Evolutionary conservation across 768 basidiomycete genomes (phyloP), one percentile per base, ranked within the genome.

Genomic region (Rhodotorula babjevae): DNA sequence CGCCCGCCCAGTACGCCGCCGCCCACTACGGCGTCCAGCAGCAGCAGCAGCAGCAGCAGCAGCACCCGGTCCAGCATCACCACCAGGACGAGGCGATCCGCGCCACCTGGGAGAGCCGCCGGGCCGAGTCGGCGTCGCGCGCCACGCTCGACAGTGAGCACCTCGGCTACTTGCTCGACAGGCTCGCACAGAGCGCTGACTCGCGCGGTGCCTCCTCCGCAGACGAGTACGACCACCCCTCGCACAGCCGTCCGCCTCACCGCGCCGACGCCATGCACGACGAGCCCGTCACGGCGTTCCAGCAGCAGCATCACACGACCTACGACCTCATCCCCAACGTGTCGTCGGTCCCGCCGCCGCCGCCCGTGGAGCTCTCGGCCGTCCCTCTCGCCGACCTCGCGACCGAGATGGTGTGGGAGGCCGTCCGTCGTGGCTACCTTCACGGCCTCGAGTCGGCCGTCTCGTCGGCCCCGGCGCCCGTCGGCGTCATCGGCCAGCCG

Each of bases 351-450:
- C 76, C 76, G 36, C 72, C 76, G 27, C 76, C 71, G 47, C 76
- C 74, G 33, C 59, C 77, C 50, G 52, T 77, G 59, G 74, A 75
- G 62, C 72, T 60, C 59, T 76, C 74, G 58, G 77, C 74, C 46
- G 77, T 77, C 55, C 77, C 74, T 12, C 68, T 77, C 55, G 68
- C 74, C 57, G 77, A 71, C 56, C 65, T 77, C 56, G 77, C 71
- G 16, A 64, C 70, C 58, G 77, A 77, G 64, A 70, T 77, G 74
- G 67, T 76, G 31, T 77, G 77, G 77, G 77, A 75, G 40, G 59
- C 64, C 4, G 63, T 64, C 67, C 62, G 63, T 11, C 61, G 59
- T n/a, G 75, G 65, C 44, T 67, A 67, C 61, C 65, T 69, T n/a
- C 65, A 67, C 64, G 56, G 47, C 7, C 57, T 58, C 29, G 71